These are phyloP conservation scores for Monilinia vaccinii-corymbosi DNA, from an alignment of 2,329 filamentous ascomycete genomes.

Conservation along the genomic window DNA sequence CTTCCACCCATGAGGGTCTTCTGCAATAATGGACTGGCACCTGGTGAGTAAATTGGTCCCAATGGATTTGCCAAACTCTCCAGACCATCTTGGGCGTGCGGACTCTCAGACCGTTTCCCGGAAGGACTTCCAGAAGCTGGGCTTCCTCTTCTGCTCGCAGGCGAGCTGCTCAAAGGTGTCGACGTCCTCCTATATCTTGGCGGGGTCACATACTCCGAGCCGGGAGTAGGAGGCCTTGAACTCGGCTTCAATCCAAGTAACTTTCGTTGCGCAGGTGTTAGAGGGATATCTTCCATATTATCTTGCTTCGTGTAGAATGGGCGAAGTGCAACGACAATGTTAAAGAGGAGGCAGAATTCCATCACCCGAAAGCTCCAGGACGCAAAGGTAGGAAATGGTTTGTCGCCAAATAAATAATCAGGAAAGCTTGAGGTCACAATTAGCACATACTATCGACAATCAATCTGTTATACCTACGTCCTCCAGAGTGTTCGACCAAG, in stretches of 20 bases:
- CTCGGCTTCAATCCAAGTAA: slow-evolving; percentile 72
- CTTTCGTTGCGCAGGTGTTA: slow-evolving; percentile 80
- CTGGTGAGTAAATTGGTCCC: slow-evolving; percentile 43
- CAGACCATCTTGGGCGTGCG: background rate
- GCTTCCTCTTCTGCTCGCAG: slow-evolving; percentile 48
- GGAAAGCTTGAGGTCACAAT: slow-evolving; percentile 25
- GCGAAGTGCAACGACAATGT: slow-evolving; percentile 60
- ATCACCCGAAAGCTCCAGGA: slow-evolving; percentile 35
- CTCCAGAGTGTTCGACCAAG: slow-evolving; percentile 31
- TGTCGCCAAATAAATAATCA: slow-evolving; percentile 17
- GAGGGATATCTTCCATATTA: slow-evolving; percentile 76
- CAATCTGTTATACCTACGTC: slow-evolving; percentile 15
- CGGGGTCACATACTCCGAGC: slow-evolving; percentile 71
- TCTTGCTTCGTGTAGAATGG: slow-evolving; percentile 68
- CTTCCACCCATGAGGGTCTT: slow-evolving; percentile 49
- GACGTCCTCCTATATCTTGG: slow-evolving; percentile 74
- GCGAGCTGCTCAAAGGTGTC: slow-evolving; percentile 49
- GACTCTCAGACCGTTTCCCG: background rate
- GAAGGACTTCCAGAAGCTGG: slow-evolving; percentile 31
- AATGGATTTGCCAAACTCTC: slow-evolving; percentile 17
- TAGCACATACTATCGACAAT: slow-evolving; percentile 3
- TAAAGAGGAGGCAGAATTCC: slow-evolving; percentile 54
- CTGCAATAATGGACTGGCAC: slow-evolving; percentile 52
- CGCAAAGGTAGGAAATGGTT: slow-evolving; percentile 20
- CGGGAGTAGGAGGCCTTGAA: slow-evolving; percentile 53